Evolutionary conservation across 2,329 filamentous ascomycete genomes (phyloP), one percentile per base, ranked within the genome.

Genomic region (Arthrobotrys musiformis): DNA sequence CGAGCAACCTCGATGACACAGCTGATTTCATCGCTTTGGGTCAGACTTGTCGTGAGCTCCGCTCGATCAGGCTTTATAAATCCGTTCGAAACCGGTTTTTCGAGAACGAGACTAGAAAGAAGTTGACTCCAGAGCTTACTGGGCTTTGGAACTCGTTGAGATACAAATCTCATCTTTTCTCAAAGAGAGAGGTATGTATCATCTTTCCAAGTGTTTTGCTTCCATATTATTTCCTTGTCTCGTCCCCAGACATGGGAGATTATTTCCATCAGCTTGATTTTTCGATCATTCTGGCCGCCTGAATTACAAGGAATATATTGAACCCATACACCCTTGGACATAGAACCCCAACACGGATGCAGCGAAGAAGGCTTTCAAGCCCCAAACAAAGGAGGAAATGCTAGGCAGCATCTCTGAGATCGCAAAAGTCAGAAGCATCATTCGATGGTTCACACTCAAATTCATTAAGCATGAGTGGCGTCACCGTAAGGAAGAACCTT

Each of bases 381-480:
- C 48, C 8, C 48, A 26, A 7, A 19, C 11, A 13, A n/a, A 17
- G 11, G 24, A 22, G 8, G 4, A 52, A 4, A 46, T 35, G 7
- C 17, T 22, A 2, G 26, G 44, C 11, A 33, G 17, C 22, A 22
- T 37, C 35, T 4, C 42, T 30, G 42, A 24, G 4, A 22, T 64
- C 2, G 9, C 33, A 2, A n/a, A 44, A n/a, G 17, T 67, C 13
- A 22, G 63, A 44, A 52, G 30, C n/a, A 56, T 19, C 1, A 67
- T 40, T 11, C 33, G 46, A 24, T 67, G 63, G 63, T 56, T 67
- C n/a, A 44, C 63, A 13, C 5, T 37, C n/a, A 7, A 19, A n/a
- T 67, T 67, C 35, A 56, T 58, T 11, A n/a, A 56, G 11, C 4
- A 58, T 7, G 33, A 54, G 1, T 28, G 37, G n/a, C 4, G 1